phyloP scores from a whole-genome alignment of 345 rosid species.

The Acer negundo region DNA sequence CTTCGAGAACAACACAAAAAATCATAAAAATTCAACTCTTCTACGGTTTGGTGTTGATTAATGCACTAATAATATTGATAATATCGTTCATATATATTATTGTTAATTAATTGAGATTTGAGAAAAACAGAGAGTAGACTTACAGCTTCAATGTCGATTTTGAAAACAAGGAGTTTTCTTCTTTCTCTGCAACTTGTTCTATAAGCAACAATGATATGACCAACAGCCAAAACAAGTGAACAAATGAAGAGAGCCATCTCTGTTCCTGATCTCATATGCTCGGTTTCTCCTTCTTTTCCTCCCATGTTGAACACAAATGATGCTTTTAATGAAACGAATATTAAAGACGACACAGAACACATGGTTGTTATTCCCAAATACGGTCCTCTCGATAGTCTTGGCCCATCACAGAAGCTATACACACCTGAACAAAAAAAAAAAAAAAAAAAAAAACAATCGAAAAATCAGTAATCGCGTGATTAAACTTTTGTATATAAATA shows the following conservation, averaged over 20 bases:
- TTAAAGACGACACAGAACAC: slow-evolving; percentile 69
- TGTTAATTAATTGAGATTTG: neutral
- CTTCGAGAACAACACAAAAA: slow-evolving; percentile 25
- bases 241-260: slow-evolving; percentile 72
- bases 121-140: slow-evolving; percentile 31
- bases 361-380: slow-evolving; percentile 69
- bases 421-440: slow-evolving; percentile 48
- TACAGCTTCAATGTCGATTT: slow-evolving; percentile 97
- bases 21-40: slow-evolving; percentile 3
- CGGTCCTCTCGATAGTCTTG: slow-evolving; percentile 72
- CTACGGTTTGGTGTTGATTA: slow-evolving; percentile 3
- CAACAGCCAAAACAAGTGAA: slow-evolving; percentile 67
- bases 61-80: slow-evolving; percentile 6
- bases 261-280: slow-evolving; percentile 41
- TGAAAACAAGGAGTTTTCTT: slow-evolving; percentile 88
- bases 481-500: neutral
- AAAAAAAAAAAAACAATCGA: neutral
- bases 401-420: slow-evolving; percentile 88
- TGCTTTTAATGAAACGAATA: slow-evolving; percentile 76
- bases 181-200: slow-evolving; percentile 89
- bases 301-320: slow-evolving; percentile 55
- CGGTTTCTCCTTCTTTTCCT: slow-evolving; percentile 46
- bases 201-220: slow-evolving; percentile 73
- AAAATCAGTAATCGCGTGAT: too few species aligned
- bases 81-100: neutral